phyloP scores from a whole-genome alignment of 441 rosid genomes.

The Euphorbia schlechtendalii region DNA sequence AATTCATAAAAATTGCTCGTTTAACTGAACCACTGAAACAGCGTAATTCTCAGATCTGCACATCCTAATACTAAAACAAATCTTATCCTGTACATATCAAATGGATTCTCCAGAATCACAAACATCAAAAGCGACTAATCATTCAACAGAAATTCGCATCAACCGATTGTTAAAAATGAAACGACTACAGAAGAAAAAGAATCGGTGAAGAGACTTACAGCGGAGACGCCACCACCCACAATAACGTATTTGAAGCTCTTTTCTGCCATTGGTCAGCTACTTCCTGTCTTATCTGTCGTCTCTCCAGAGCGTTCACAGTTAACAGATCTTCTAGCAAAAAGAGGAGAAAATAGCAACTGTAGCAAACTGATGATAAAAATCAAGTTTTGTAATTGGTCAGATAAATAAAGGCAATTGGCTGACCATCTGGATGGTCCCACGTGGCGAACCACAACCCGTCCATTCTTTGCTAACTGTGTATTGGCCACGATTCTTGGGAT shows the following conservation, averaged over 20 bases:
- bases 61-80: not conserved
- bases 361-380: no score
- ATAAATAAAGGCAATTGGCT: constrained; percentile 15
- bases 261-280: constrained; percentile 47
- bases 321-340: not conserved
- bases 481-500: constrained; percentile 13
- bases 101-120: not conserved
- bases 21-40: not conserved
- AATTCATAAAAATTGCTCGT: not conserved
- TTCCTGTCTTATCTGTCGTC: not conserved
- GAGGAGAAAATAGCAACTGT: no score
- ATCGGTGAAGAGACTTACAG: constrained; percentile 42
- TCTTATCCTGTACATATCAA: not conserved
- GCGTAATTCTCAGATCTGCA: not conserved
- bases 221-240: constrained; percentile 88
- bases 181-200: not conserved
- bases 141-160: no score
- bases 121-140: no score
- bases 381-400: not conserved
- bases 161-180: no score
- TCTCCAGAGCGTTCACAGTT: not conserved
- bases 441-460: constrained; percentile 20
- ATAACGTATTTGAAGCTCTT: constrained; percentile 83
- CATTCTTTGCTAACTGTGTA: constrained; percentile 14
- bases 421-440: constrained; percentile 19